Base-by-base conservation (phyloP, 2,329 filamentous ascomycete species). In the Plenodomus lindquistii region DNA sequence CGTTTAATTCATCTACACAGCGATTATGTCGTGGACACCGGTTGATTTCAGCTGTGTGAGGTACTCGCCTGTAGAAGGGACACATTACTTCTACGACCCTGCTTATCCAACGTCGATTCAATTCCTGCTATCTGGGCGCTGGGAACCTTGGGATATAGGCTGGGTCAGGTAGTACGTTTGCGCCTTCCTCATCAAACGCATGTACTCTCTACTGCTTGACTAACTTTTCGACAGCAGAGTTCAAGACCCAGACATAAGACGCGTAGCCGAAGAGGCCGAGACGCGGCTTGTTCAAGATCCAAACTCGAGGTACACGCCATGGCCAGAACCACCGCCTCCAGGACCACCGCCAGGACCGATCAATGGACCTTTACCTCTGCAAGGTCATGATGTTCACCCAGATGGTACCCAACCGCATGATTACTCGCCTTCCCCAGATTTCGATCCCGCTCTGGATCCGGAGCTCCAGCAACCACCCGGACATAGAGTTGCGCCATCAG, bases 131-230 rank as follows among this genome's bases (percentile, higher is more conserved):
- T 62, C 64, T 27, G 64, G 63, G 9, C 41, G 47, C 9, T 70
- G 66, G 66, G 63, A 68, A 52, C 50, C 65, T 15, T 66, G 63
- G 64, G 63, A 70, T 38, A 59, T 69, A 7, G 57, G 63, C 44
- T 68, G 56, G 48, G 65, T 69, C 11, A 57, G 54, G 37, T 52
- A 62, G 63, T 67, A 53, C 31, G 61, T 60, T 8, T 31, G 27
- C 6, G 15, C 6, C 15, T 15, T 31, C 9, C 11, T 31, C 44
- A n/a, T 27, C 18, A 17, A 7, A 16, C 24, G 27, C 39, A 43
- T 22, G 27, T 36, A 22, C 16, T 16, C 13, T 18, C 6, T n/a
- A 29, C 27, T 36, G 16, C 17, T 24, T 15, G 29, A 22, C 48
- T 65, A 40, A 65, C 42, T 29, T 34, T 8, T 4, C 27, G 6